These are phyloP conservation scores for Plasmodium gallinaceum DNA, from an alignment of 169 alveolate species.

Conservation along the genomic window DNA sequence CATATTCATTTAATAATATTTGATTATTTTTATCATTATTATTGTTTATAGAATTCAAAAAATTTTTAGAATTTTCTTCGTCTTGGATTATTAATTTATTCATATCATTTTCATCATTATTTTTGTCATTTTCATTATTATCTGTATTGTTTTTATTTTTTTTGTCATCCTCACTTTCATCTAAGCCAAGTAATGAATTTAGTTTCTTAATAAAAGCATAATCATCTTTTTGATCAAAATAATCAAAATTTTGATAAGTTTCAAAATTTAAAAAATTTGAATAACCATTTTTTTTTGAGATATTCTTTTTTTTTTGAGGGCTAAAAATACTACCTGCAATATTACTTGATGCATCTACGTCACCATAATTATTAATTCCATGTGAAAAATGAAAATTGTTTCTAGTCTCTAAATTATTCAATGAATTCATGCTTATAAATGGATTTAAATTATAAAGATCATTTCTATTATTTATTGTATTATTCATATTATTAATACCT, in stretches of 20 bases:
- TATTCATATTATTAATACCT: slow-evolving; percentile 23
- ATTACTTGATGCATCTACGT: slow-evolving; percentile 56
- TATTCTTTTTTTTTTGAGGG: slow-evolving; percentile 34
- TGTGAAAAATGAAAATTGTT: slow-evolving; percentile 18
- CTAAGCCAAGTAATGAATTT: slow-evolving; percentile 67
- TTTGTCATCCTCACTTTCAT: slow-evolving; percentile 40
- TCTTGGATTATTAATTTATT: background rate
- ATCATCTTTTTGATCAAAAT: slow-evolving; percentile 75
- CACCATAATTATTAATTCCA: slow-evolving; percentile 32
- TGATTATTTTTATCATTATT: slow-evolving; percentile 12
- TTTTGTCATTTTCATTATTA: background rate
- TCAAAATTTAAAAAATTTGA: slow-evolving; percentile 52
- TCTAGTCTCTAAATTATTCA: slow-evolving; percentile 21
- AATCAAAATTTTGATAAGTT: slow-evolving; percentile 75
- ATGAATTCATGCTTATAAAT: slow-evolving; percentile 58
- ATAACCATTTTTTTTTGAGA: slow-evolving; percentile 46
- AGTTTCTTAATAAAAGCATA: slow-evolving; percentile 68
- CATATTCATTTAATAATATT: background rate
- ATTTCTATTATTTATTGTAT: slow-evolving; percentile 36
- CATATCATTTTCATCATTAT: background rate
- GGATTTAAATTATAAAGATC: slow-evolving; percentile 69
- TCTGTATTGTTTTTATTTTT: background rate
- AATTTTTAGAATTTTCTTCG: background rate
- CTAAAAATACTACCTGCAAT: slow-evolving; percentile 73
- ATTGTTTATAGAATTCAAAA: background rate